Conservation (phyloP, 2,329 filamentous ascomycete genomes). For the Hortaea werneckii region DNA sequence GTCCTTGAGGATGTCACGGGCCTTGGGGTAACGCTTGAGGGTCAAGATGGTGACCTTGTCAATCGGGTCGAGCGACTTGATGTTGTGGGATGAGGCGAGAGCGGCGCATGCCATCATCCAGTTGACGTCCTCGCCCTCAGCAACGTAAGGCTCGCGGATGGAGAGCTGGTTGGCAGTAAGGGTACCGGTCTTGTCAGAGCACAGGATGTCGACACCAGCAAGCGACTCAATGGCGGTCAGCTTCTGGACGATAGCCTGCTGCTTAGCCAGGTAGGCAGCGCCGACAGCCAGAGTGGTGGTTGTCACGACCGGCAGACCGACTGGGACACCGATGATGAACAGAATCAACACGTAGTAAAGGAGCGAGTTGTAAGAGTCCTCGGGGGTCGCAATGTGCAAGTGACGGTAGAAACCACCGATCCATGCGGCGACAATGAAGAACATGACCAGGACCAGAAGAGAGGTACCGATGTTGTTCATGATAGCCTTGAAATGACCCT, state of each 20-base stretch:
- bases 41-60: slow-evolving; percentile 71
- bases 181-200: slow-evolving; percentile 74
- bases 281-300: slow-evolving; percentile 69
- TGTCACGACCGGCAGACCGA: slow-evolving; percentile 70
- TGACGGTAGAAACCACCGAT: slow-evolving; percentile 71
- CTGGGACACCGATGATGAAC: slow-evolving; percentile 68
- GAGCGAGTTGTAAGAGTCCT: slow-evolving; percentile 51
- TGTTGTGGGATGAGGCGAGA: slow-evolving; percentile 67
- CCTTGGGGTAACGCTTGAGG: slow-evolving; percentile 66
- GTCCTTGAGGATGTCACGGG: slow-evolving; percentile 62
- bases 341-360: slow-evolving; percentile 60
- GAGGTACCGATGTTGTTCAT: slow-evolving; percentile 72
- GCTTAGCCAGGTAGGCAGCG: slow-evolving; percentile 65
- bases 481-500: slow-evolving; percentile 72
- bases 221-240: slow-evolving; percentile 68
- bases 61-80: slow-evolving; percentile 68
- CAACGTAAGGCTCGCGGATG: slow-evolving; percentile 66
- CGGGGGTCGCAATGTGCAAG: slow-evolving; percentile 50
- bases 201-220: slow-evolving; percentile 66
- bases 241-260: slow-evolving; percentile 73
- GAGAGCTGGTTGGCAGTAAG: slow-evolving; percentile 65
- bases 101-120: slow-evolving; percentile 78
- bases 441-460: slow-evolving; percentile 65
- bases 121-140: slow-evolving; percentile 67
- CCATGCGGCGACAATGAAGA: slow-evolving; percentile 66